These are phyloP conservation scores for Dactylorhiza incarnata DNA, from an alignment of 106 monocot species.

Conservation along the genomic window DNA sequence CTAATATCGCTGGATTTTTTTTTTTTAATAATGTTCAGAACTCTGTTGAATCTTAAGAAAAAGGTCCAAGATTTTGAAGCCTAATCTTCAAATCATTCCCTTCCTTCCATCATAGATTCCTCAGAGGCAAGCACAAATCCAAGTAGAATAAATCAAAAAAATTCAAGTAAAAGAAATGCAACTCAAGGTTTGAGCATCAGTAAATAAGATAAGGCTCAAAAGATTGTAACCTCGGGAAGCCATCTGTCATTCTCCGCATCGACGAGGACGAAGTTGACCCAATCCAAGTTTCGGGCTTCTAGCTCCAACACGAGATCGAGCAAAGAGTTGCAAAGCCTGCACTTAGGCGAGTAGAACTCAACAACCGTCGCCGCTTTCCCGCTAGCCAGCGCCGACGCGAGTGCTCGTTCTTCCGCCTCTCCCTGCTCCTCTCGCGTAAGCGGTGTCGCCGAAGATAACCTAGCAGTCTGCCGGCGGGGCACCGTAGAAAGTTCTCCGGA, in stretches of 20 bases:
- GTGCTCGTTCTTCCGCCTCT: conserved; percentile 83
- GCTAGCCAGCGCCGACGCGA: conserved; percentile 68
- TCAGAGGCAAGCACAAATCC: neutral
- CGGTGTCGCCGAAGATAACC: neutral
- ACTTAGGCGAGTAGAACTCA: conserved; percentile 93
- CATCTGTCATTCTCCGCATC: conserved; percentile 88
- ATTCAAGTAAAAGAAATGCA: neutral
- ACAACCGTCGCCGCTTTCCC: conserved; percentile 85
- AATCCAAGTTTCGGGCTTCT: conserved; percentile 53
- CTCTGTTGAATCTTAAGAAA: neutral
- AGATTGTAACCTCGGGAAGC: conserved; percentile 79
- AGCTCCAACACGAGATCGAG: conserved; percentile 57
- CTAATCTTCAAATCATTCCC: neutral
- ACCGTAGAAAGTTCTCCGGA: conserved; percentile 4
- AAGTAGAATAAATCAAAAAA: neutral
- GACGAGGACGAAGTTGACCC: conserved; percentile 71
- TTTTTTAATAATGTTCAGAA: neutral
- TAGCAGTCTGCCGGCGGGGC: neutral
- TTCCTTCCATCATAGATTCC: neutral
- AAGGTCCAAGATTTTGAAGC: neutral
- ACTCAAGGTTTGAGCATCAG: neutral
- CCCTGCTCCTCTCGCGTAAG: conserved; percentile 48
- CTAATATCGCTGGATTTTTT: neutral
- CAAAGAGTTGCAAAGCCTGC: conserved; percentile 76
- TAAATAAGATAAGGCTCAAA: neutral